Evolutionary conservation across 331 rosid species (phyloP).

Genomic region (Malus hybrid): DNA sequence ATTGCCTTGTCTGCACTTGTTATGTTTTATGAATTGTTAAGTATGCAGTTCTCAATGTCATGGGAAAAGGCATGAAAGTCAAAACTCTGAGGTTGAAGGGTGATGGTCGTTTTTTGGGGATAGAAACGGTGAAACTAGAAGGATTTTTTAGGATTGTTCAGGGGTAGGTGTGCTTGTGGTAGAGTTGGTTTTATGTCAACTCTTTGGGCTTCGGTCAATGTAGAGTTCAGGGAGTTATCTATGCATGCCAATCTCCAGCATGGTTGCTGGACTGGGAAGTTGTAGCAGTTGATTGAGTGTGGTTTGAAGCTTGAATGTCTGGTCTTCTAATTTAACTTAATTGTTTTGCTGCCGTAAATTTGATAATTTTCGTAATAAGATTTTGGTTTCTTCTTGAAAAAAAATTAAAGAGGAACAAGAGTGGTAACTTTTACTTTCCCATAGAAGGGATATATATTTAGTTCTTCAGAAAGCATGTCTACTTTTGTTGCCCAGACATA

Average conservation of each 20-base stretch:
- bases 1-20: no score
- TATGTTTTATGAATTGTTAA: no score
- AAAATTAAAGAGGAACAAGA: not conserved
- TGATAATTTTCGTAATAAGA: not conserved
- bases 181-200: not conserved
- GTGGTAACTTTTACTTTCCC: not conserved
- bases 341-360: not conserved
- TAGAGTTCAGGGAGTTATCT: no score
- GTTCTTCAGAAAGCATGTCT: not conserved
- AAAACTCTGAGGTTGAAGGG: no score
- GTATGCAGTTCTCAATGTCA: no score
- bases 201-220: no score
- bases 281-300: not conserved
- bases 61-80: no score
- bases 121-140: no score
- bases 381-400: not conserved
- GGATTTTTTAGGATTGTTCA: no score
- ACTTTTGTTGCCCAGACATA: not conserved
- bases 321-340: not conserved
- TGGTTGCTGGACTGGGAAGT: not conserved
- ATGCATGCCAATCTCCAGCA: not conserved
- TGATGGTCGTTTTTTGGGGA: no score
- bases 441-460: not conserved
- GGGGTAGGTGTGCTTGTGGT: not conserved
- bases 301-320: not conserved